Percentiles rank a stretch among this genome's conserved stretches.
Evolutionary conservation across 78 protist species (phyloP).

Genomic region (Emiliania huxleyi): DNA sequence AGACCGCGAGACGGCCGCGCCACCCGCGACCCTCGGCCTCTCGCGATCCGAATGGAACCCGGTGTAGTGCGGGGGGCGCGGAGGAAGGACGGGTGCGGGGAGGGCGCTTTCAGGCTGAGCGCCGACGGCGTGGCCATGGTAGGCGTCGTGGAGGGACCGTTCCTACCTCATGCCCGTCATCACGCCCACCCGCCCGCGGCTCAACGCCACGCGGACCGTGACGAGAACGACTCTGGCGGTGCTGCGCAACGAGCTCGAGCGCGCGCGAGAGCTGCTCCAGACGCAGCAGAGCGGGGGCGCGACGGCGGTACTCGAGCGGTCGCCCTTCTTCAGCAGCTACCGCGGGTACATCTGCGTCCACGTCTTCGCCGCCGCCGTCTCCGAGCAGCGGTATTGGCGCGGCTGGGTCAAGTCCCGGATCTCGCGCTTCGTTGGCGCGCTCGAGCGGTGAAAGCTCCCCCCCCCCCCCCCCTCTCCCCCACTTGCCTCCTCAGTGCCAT

Average conservation of each 20-base stretch:
- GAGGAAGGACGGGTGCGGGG: too few relatives aligned
- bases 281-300: not conserved
- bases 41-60: too few relatives aligned
- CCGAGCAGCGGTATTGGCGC: not conserved
- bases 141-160: too few relatives aligned
- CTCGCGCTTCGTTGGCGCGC: not conserved
- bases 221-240: slow-evolving; percentile 73
- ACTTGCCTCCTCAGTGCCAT: too few relatives aligned
- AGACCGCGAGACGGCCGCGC: too few relatives aligned
- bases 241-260: slow-evolving; percentile 76
- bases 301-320: slow-evolving; percentile 62
- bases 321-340: slow-evolving; percentile 74
- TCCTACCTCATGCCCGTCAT: slow-evolving; percentile 95
- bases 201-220: slow-evolving; percentile 92
- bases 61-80: too few relatives aligned
- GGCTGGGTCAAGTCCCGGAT: slow-evolving; percentile 35
- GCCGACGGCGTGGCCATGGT: too few relatives aligned
- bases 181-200: slow-evolving; percentile 92
- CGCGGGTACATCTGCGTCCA: slow-evolving; percentile 39
- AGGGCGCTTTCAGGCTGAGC: too few relatives aligned
- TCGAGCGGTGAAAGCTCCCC: too few relatives aligned
- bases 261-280: slow-evolving; percentile 71
- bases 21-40: too few relatives aligned
- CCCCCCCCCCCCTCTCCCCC: too few relatives aligned
- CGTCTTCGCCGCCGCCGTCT: slow-evolving; percentile 2